Evolutionary conservation across 106 monocot species (phyloP).

Genomic region (Narthecium ossifragum): DNA sequence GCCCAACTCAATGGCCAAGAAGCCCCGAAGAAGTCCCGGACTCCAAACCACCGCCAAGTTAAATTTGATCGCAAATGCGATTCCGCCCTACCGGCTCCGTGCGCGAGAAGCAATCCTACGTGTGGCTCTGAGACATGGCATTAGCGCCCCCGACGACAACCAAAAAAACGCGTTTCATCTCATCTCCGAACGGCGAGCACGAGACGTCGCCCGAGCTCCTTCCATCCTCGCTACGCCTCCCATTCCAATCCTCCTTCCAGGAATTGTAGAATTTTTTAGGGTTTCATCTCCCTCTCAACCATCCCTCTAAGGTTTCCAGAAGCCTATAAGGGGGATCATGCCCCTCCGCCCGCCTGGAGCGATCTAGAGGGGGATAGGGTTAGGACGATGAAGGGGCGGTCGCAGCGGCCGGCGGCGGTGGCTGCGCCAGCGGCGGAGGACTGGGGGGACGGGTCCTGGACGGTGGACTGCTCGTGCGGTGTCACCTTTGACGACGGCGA

Average conservation of each 20-base stretch:
- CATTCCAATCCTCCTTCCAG: not conserved
- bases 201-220: too few relatives aligned
- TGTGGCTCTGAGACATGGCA: not conserved
- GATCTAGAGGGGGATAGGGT: not conserved
- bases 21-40: not conserved
- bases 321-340: too few relatives aligned
- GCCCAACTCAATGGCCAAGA: not conserved
- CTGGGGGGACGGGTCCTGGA: slow-evolving; percentile 94
- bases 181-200: too few relatives aligned
- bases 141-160: not conserved
- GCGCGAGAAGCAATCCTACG: not conserved
- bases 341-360: too few relatives aligned
- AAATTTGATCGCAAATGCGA: not conserved
- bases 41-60: not conserved
- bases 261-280: too few relatives aligned
- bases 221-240: not conserved
- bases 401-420: slow-evolving; percentile 39
- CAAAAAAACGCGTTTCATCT: too few relatives aligned
- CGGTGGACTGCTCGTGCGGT: slow-evolving; percentile 97
- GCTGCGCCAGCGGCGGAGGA: slow-evolving; percentile 43
- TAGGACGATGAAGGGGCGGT: slow-evolving; percentile 50
- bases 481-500: slow-evolving; percentile 97
- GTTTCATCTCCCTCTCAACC: not conserved
- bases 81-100: not conserved
- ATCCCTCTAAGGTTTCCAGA: not conserved